phyloP scores from a whole-genome alignment of 148 eudicot species.

The Beta vulgaris region DNA sequence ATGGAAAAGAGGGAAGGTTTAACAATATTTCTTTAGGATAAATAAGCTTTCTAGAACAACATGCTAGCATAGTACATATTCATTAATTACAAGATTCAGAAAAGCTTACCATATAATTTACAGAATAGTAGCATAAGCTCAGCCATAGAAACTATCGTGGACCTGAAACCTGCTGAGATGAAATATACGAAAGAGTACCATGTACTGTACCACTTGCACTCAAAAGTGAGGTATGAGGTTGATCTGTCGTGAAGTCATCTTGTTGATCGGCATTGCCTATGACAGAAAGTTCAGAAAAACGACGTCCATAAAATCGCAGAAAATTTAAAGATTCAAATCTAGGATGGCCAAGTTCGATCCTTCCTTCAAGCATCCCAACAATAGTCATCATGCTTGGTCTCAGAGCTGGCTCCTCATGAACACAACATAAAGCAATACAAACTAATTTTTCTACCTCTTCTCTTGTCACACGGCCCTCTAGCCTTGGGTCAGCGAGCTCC shows the following conservation, averaged over 20 bases:
- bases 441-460: conserved; percentile 63
- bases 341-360: conserved; percentile 42
- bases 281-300: conserved; percentile 57
- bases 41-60: no score
- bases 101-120: neutral
- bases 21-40: no score
- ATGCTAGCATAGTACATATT: neutral
- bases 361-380: conserved; percentile 73
- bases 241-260: conserved; percentile 22
- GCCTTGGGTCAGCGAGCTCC: conserved; percentile 66
- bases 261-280: conserved; percentile 33
- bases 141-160: conserved; percentile 43
- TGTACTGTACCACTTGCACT: conserved; percentile 25
- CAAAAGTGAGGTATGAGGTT: conserved; percentile 18
- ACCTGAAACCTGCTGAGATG: conserved; percentile 69
- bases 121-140: neutral
- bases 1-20: no score
- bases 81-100: neutral
- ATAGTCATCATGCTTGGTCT: conserved; percentile 69
- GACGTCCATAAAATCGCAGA: conserved; percentile 71
- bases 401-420: conserved; percentile 63
- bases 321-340: conserved; percentile 54
- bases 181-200: conserved; percentile 37
- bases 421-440: conserved; percentile 67
- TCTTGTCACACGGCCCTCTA: conserved; percentile 55